phyloP scores from a whole-genome alignment of 257 asterid genomes.

The Henckelia pumila region DNA sequence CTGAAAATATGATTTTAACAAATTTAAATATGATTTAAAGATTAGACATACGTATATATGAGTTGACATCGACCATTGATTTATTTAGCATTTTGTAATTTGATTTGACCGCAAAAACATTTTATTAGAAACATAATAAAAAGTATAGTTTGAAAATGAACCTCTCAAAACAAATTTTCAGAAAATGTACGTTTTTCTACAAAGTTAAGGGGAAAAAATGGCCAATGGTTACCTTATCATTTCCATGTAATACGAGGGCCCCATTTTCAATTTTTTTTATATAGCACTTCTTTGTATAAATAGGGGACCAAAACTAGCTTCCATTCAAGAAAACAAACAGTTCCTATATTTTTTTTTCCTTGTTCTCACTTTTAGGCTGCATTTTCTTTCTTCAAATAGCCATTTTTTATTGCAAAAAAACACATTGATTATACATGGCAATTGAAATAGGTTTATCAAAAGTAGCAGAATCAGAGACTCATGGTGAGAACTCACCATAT shows the following conservation, averaged over 20 bases:
- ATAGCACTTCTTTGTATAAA: not conserved
- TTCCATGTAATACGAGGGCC: not conserved
- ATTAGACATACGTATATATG: no score
- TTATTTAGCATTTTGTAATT: no score
- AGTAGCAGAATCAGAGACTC: slow-evolving; percentile 70
- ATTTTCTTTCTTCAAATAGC: not conserved
- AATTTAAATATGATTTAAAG: no score
- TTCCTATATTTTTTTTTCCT: not conserved
- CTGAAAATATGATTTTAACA: no score
- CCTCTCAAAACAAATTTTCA: no score
- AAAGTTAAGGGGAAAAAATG: no score
- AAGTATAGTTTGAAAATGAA: no score
- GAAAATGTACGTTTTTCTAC: not conserved
- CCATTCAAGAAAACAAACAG: not conserved
- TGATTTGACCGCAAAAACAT: no score
- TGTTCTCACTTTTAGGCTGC: not conserved
- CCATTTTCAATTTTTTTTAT: not conserved
- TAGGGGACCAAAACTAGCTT: not conserved
- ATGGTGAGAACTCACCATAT: slow-evolving; percentile 87
- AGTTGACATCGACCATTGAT: not conserved
- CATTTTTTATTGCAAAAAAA: not conserved
- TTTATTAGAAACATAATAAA: not conserved
- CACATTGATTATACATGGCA: slow-evolving; percentile 38
- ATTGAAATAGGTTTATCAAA: slow-evolving; percentile 49
- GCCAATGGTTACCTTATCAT: not conserved